phyloP scores from a whole-genome alignment of 305 asterid genomes.

The Solanum hybrid region DNA sequence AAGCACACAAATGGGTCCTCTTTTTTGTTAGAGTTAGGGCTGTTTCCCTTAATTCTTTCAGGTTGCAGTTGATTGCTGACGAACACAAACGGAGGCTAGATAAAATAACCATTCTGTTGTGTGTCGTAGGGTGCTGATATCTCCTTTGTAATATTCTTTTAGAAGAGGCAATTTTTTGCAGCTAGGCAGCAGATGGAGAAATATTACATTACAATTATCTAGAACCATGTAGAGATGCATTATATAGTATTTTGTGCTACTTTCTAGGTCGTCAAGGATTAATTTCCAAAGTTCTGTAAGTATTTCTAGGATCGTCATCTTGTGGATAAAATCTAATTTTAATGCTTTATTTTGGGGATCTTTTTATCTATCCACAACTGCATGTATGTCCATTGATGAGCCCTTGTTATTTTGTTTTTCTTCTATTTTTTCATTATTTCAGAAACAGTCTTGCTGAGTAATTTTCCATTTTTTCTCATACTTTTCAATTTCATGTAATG shows the following conservation, averaged over 20 bases:
- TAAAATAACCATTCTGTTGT: conserved; percentile 32
- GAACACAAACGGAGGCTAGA: conserved; percentile 18
- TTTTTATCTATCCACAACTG: background rate
- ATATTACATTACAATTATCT: background rate
- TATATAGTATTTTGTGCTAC: background rate
- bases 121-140: conserved; percentile 53
- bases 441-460: background rate
- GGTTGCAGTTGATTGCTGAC: conserved; percentile 8
- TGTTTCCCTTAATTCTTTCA: background rate
- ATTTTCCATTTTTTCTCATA: background rate
- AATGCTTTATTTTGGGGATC: background rate
- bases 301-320: background rate
- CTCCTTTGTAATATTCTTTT: conserved; percentile 76
- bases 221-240: background rate
- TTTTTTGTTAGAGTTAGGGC: background rate
- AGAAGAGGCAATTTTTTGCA: conserved; percentile 68
- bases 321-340: background rate
- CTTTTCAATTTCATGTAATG: background rate
- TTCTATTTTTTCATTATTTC: background rate
- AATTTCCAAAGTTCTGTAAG: background rate
- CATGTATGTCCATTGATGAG: background rate
- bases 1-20: background rate
- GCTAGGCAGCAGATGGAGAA: conserved; percentile 39
- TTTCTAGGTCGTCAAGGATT: background rate
- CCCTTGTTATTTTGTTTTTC: background rate